Conservation (phyloP, 176 grass and related monocot genomes). For the Cymbopogon citratus region DNA sequence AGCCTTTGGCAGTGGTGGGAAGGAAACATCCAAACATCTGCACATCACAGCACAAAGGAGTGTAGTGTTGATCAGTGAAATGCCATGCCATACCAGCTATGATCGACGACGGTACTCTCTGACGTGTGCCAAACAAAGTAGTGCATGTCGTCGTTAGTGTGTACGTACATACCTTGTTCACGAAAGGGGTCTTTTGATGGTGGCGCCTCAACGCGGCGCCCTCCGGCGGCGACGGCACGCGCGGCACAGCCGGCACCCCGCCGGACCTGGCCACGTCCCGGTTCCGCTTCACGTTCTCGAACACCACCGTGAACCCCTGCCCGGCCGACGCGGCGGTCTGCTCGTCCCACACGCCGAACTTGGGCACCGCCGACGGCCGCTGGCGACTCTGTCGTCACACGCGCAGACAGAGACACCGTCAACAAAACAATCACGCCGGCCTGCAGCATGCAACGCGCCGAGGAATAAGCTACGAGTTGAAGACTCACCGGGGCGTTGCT, state of each 20-base stretch:
- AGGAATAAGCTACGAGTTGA: background rate
- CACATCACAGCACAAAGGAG: background rate
- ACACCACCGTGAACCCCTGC: slow-evolving; percentile 64
- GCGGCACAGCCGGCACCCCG: slow-evolving; percentile 19
- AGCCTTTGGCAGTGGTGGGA: background rate
- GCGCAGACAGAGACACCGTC: background rate
- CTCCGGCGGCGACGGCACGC: slow-evolving; percentile 36
- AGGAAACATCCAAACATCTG: slow-evolving; percentile 53
- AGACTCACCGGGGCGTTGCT: slow-evolving; percentile 16
- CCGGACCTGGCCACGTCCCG: slow-evolving; percentile 34
- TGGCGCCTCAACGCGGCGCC: background rate
- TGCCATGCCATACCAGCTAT: background rate
- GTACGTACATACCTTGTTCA: slow-evolving; percentile 37
- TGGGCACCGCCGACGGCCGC: slow-evolving; percentile 47
- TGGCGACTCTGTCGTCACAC: slow-evolving; percentile 18
- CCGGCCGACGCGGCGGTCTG: slow-evolving; percentile 24
- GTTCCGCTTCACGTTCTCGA: slow-evolving; percentile 60
- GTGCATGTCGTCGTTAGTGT: background rate
- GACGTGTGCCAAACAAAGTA: background rate
- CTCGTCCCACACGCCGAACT: slow-evolving; percentile 68
- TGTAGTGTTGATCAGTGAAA: background rate
- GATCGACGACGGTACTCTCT: too few relatives aligned
- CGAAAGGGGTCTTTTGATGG: slow-evolving; percentile 27
- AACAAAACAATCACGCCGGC: background rate
- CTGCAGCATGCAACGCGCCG: background rate